Percentiles rank a stretch among this genome's conserved stretches.
These are phyloP conservation scores for Coffea canephora DNA, from an alignment of 257 asterid genomes.

Conservation along the genomic window DNA sequence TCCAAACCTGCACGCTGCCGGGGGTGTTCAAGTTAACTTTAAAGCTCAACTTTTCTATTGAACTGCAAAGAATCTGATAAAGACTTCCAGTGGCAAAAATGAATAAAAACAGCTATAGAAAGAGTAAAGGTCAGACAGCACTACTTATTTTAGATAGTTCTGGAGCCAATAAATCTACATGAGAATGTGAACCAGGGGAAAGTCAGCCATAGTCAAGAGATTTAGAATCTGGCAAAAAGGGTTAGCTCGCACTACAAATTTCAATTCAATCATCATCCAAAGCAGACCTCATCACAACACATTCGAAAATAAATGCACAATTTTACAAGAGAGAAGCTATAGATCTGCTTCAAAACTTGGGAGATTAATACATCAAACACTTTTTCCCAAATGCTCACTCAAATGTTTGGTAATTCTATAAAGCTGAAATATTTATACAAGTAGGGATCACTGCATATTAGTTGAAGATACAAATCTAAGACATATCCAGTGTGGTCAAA, in stretches of 20 bases:
- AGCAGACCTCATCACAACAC: background rate
- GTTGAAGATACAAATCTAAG: background rate
- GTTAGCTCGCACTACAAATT: background rate
- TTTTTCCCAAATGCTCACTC: background rate
- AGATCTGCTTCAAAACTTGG: background rate
- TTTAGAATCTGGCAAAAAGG: background rate
- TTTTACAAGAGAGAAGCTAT: background rate
- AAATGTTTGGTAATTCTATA: background rate
- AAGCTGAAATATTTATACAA: background rate
- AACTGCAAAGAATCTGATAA: background rate
- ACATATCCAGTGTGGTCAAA: background rate
- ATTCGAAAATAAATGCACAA: background rate
- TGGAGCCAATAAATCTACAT: background rate
- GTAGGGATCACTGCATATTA: background rate
- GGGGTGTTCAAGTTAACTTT: slow-evolving; percentile 39
- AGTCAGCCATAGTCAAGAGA: background rate
- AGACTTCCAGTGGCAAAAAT: slow-evolving; percentile 1
- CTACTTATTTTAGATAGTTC: background rate
- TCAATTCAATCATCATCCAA: background rate
- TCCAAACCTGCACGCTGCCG: slow-evolving; percentile 98
- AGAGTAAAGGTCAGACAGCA: background rate
- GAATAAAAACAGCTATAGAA: slow-evolving; percentile 19
- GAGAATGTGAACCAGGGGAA: background rate
- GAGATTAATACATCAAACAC: background rate
- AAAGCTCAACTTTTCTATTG: slow-evolving; percentile 14